These are phyloP conservation scores for Phialocephala sp. DNA, from an alignment of 2,329 filamentous ascomycete genomes.

Conservation along the genomic window DNA sequence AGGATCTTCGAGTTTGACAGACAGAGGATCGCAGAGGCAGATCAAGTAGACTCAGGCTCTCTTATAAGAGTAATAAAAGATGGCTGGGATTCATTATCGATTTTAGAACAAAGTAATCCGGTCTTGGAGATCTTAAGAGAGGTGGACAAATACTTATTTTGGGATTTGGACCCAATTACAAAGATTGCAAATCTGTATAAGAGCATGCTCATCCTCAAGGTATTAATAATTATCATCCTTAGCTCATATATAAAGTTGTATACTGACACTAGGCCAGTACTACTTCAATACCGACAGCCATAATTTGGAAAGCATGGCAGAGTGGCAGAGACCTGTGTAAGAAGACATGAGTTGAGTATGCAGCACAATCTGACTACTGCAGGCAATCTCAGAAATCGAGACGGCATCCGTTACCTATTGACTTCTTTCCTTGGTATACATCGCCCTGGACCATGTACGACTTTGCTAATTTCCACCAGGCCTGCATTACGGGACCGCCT, in stretches of 20 bases:
- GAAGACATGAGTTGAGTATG: neutral
- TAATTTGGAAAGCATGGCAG: constrained; percentile 28
- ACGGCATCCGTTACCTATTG: constrained; percentile 30
- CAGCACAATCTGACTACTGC: neutral
- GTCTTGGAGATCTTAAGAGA: constrained; percentile 28
- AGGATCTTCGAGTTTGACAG: constrained; percentile 20
- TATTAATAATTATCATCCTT: constrained; percentile 2
- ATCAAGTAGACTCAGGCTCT: constrained; percentile 17
- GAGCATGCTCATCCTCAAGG: constrained; percentile 29
- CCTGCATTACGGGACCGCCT: constrained; percentile 31
- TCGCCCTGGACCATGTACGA: neutral
- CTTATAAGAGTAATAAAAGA: constrained; percentile 25
- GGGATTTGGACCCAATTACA: constrained; percentile 29
- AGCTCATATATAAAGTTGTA: too few species aligned
- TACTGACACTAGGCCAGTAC: constrained; percentile 20
- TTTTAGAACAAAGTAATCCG: constrained; percentile 27
- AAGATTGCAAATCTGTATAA: constrained; percentile 33
- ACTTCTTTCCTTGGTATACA: constrained; percentile 29
- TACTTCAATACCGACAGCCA: constrained; percentile 24
- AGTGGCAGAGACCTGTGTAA: constrained; percentile 32
- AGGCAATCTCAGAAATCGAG: constrained; percentile 25
- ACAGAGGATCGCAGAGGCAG: constrained; percentile 9
- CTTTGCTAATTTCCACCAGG: neutral
- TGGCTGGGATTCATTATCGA: constrained; percentile 24
- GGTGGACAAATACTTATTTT: constrained; percentile 28